Percentiles rank a stretch among this genome's conserved stretches.
These are phyloP conservation scores for Chamaecyparis obtusa DNA, from an alignment of 75 land plant species.

Conservation along the genomic window DNA sequence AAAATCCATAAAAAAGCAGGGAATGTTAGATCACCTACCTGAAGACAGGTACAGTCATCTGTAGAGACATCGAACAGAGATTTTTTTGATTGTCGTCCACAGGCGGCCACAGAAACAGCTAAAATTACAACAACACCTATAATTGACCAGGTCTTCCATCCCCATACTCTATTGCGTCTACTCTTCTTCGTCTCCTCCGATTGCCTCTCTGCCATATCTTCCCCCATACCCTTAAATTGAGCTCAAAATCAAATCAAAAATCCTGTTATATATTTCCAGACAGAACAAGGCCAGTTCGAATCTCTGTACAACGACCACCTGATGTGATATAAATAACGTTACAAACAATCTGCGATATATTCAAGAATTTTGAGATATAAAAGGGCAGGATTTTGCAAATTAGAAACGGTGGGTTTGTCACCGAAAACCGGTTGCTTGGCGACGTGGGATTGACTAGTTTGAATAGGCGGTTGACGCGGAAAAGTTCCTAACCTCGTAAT, in stretches of 20 bases:
- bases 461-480: no score
- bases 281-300: not conserved
- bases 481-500: no score
- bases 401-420: not conserved
- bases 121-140: not conserved
- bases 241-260: not conserved
- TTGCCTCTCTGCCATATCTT: not conserved
- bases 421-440: not conserved
- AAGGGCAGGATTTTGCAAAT: not conserved
- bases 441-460: not conserved
- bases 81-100: not conserved
- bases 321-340: not conserved
- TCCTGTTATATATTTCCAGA: no score
- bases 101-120: conserved; percentile 9
- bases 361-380: not conserved
- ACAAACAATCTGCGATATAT: not conserved
- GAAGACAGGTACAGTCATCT: not conserved
- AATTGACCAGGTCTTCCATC: not conserved
- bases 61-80: conserved; percentile 1
- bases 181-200: conserved; percentile 1
- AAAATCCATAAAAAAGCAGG: not conserved
- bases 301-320: not conserved
- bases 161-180: not conserved
- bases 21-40: not conserved
- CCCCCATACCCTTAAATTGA: not conserved